These are phyloP conservation scores for Rhizopogon vulgaris DNA, from an alignment of 768 basidiomycete genomes.

Conservation along the genomic window DNA sequence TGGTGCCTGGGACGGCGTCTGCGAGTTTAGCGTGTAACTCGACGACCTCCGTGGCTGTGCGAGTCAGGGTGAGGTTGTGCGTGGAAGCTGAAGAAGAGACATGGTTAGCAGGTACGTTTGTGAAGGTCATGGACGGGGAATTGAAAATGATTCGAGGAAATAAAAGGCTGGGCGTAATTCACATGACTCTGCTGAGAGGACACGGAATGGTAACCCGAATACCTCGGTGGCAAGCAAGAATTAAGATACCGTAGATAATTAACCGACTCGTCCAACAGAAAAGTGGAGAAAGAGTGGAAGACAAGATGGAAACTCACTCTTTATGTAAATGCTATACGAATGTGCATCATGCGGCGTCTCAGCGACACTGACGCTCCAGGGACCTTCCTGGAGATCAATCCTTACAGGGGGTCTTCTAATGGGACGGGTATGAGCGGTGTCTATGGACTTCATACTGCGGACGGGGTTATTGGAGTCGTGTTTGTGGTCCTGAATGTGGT, in stretches of 20 bases:
- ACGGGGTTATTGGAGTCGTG: constrained; percentile 16
- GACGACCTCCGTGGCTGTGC: constrained; percentile 68
- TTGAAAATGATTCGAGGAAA: constrained; percentile 8
- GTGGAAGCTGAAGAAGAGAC: constrained; percentile 60
- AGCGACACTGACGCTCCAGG: constrained; percentile 85
- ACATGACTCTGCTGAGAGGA: constrained; percentile 12
- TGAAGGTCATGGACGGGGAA: constrained; percentile 11
- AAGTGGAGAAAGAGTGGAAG: constrained; percentile 18
- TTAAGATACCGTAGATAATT: constrained; percentile 14
- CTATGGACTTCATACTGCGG: constrained; percentile 38
- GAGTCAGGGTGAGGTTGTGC: constrained; percentile 82
- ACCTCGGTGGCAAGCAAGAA: constrained; percentile 16
- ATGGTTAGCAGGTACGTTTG: constrained; percentile 21
- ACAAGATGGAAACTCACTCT: constrained; percentile 54
- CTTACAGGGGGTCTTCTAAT: constrained; percentile 48
- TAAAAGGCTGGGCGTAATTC: constrained; percentile 5
- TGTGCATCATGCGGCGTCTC: constrained; percentile 71
- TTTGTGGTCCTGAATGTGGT: constrained; percentile 5
- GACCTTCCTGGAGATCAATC: constrained; percentile 71
- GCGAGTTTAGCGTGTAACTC: constrained; percentile 81
- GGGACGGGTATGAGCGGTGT: constrained; percentile 35
- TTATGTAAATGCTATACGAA: constrained; percentile 78
- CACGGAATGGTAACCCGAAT: constrained; percentile 17
- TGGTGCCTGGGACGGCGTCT: constrained; percentile 50
- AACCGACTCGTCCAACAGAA: constrained; percentile 11